Conservation (phyloP, 306 rosid genomes). For the Chamaecrista fasciculata region DNA sequence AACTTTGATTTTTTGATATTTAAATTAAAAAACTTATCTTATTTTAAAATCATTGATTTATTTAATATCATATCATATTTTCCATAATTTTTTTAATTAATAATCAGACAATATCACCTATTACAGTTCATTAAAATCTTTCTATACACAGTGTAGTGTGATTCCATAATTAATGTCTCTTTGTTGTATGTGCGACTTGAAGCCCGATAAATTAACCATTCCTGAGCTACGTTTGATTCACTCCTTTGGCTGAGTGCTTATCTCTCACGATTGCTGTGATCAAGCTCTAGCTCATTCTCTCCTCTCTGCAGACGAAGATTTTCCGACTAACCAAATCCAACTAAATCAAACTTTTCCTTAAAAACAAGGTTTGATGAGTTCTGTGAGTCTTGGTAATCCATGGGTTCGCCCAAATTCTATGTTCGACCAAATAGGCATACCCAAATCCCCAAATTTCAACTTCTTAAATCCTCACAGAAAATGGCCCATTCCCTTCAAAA, state of each 20-base stretch:
- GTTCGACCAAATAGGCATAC: constrained; percentile 32
- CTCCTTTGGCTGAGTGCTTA: not conserved
- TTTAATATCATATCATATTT: no score
- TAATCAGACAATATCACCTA: no score
- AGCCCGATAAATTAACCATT: not conserved
- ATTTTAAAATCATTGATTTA: no score
- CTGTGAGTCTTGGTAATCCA: constrained; percentile 36
- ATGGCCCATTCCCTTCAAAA: not conserved
- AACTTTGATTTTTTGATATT: no score
- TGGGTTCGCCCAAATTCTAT: constrained; percentile 30
- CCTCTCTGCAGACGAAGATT: not conserved
- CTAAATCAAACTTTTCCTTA: not conserved
- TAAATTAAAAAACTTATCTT: no score
- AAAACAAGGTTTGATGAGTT: constrained; percentile 33
- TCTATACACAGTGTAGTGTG: no score
- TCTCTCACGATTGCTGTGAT: not conserved
- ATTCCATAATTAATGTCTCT: no score
- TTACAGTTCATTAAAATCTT: no score
- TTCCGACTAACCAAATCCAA: no score
- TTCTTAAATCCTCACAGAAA: constrained; percentile 10
- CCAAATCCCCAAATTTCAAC: constrained; percentile 24
- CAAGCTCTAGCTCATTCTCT: not conserved
- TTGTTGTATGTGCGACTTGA: not conserved
- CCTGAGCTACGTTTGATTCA: not conserved
- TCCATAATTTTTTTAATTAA: no score